A percentile compares a stretch with the other conserved stretches of the same genome.
Conservation (phyloP, 2,329 filamentous ascomycete genomes). For the Epichloe baconii region DNA sequence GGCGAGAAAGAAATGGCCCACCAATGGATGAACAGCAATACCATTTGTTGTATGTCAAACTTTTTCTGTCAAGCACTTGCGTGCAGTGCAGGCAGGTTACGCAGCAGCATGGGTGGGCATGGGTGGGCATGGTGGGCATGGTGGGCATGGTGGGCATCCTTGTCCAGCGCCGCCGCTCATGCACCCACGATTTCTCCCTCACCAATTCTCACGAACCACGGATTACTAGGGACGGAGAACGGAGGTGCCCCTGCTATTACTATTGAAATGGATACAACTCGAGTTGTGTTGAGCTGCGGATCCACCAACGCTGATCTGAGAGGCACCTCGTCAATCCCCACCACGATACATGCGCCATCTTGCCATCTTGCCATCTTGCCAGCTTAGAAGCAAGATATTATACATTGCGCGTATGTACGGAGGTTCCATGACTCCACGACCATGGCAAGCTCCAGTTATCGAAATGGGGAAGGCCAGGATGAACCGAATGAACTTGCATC, state of each 20-base stretch:
- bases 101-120: not conserved
- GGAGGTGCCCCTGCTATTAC: slow-evolving; percentile 1
- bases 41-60: slow-evolving; percentile 5
- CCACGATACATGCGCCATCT: slow-evolving; percentile 7
- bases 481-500: slow-evolving; percentile 4
- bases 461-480: not conserved
- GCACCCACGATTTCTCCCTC: slow-evolving; percentile 7
- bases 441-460: slow-evolving; percentile 3
- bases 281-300: slow-evolving; percentile 5
- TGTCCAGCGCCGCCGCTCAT: slow-evolving; percentile 6
- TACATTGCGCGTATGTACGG: not conserved
- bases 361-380: slow-evolving; percentile 7
- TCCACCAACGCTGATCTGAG: slow-evolving; percentile 9
- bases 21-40: slow-evolving; percentile 2
- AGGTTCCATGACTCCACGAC: slow-evolving; percentile 2
- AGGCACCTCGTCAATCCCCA: slow-evolving; percentile 9
- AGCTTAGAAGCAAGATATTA: slow-evolving; percentile 7
- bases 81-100: slow-evolving; percentile 2
- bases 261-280: slow-evolving; percentile 4
- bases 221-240: slow-evolving; percentile 5
- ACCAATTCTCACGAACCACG: slow-evolving; percentile 9
- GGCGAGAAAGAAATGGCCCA: slow-evolving; percentile 4
- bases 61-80: slow-evolving; percentile 6
- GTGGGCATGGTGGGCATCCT: not conserved
- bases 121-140: slow-evolving; percentile 1